Percentiles rank a stretch among this genome's conserved stretches.
These are phyloP conservation scores for Solanum lycopersicoides DNA, from an alignment of 257 asterid genomes.

Conservation along the genomic window DNA sequence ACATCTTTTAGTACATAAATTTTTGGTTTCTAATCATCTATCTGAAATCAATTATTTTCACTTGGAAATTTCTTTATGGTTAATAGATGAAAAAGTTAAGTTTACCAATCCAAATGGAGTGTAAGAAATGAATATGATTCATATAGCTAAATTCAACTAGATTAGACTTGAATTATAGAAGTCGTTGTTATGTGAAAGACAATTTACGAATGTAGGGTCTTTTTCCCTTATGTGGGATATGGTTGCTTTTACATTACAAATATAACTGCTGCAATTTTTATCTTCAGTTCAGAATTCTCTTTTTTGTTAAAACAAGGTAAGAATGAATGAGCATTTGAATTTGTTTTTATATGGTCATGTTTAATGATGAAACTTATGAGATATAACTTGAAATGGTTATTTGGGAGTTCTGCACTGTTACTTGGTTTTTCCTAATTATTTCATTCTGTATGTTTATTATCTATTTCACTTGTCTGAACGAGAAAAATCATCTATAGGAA, in stretches of 20 bases:
- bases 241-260: neutral
- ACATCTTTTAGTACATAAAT: no score
- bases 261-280: neutral
- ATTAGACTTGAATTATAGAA: no score
- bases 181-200: no score
- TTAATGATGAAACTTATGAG: neutral
- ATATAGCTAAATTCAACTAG: no score
- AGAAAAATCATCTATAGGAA: slow-evolving; percentile 47
- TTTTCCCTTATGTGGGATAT: neutral
- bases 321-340: no score
- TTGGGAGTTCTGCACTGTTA: neutral
- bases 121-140: no score
- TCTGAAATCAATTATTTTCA: no score
- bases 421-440: neutral
- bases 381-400: neutral
- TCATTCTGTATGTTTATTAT: neutral
- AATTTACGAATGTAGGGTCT: neutral
- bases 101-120: no score
- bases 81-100: no score
- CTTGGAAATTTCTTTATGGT: no score
- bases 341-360: no score
- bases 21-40: no score
- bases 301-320: neutral
- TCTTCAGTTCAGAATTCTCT: neutral
- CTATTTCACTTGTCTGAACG: slow-evolving; percentile 15